Evolutionary conservation across 2,329 filamentous ascomycete species (phyloP).

Genomic region (Xylaria sp.): DNA sequence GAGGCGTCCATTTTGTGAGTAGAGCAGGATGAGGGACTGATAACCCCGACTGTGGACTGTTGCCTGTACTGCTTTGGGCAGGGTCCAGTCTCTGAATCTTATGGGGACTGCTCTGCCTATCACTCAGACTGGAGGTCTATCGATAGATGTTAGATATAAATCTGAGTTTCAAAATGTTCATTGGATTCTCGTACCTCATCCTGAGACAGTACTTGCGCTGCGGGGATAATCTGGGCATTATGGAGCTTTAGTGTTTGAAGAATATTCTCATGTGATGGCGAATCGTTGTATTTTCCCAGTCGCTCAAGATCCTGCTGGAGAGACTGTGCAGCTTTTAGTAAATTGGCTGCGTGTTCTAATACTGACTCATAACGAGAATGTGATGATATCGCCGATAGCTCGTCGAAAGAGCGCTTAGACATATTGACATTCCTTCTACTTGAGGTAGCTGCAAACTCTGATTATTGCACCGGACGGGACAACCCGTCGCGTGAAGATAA

Average conservation of each 20-base stretch:
- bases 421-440: constrained; percentile 44
- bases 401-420: constrained; percentile 53
- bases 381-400: constrained; percentile 40
- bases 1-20: constrained; percentile 62
- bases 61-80: constrained; percentile 11
- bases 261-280: constrained; percentile 35
- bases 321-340: constrained; percentile 54
- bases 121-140: constrained; percentile 24
- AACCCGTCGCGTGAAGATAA: not conserved
- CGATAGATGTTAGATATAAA: constrained; percentile 25
- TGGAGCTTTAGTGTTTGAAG: constrained; percentile 41
- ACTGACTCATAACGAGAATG: constrained; percentile 37
- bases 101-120: constrained; percentile 29
- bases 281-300: constrained; percentile 36
- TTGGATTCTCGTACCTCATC: constrained; percentile 39
- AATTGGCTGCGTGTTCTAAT: constrained; percentile 52
- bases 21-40: constrained; percentile 43
- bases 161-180: not conserved
- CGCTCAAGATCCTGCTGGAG: constrained; percentile 50
- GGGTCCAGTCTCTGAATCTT: constrained; percentile 45
- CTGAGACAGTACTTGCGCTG: constrained; percentile 38
- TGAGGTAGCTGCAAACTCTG: not conserved
- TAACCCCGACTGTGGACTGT: constrained; percentile 25
- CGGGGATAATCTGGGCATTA: constrained; percentile 42
- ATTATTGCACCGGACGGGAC: not conserved